A percentile compares a stretch with the other conserved stretches of the same genome.
phyloP scores from a whole-genome alignment of 306 rosid species.

The Arachis hypogaea region DNA sequence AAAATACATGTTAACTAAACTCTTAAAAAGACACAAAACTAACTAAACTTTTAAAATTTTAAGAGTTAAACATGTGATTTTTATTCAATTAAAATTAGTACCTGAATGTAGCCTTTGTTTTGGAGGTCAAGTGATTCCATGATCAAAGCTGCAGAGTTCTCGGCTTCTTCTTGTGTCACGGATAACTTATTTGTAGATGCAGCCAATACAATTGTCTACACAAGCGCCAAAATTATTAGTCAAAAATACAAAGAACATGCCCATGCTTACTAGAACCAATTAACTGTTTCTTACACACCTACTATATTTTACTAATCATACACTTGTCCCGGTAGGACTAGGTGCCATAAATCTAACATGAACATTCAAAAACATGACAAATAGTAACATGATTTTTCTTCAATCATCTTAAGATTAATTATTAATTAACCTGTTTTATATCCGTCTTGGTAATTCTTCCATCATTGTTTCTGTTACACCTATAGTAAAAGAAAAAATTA shows the following conservation, averaged over 20 bases:
- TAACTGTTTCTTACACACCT: background rate
- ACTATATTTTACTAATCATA: constrained; percentile 47
- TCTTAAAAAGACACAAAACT: no score
- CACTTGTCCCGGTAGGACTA: constrained; percentile 38
- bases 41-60: no score
- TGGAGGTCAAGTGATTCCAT: constrained; percentile 71
- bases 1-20: no score
- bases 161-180: constrained; percentile 80
- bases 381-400: background rate
- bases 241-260: constrained; percentile 25
- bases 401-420: background rate
- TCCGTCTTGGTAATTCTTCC: constrained; percentile 69
- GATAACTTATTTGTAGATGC: constrained; percentile 72
- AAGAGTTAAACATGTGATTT: no score
- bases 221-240: constrained; percentile 21
- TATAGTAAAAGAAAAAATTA: constrained; percentile 28
- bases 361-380: constrained; percentile 40
- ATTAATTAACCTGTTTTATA: constrained; percentile 61
- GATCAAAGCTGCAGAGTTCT: constrained; percentile 64
- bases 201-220: constrained; percentile 63
- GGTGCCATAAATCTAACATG: constrained; percentile 8
- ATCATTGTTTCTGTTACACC: constrained; percentile 80
- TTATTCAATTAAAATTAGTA: constrained; percentile 31
- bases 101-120: constrained; percentile 77
- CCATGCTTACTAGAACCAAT: constrained; percentile 11